These are phyloP conservation scores for Melastoma malabathricum DNA, from an alignment of 345 rosid species.

Conservation along the genomic window DNA sequence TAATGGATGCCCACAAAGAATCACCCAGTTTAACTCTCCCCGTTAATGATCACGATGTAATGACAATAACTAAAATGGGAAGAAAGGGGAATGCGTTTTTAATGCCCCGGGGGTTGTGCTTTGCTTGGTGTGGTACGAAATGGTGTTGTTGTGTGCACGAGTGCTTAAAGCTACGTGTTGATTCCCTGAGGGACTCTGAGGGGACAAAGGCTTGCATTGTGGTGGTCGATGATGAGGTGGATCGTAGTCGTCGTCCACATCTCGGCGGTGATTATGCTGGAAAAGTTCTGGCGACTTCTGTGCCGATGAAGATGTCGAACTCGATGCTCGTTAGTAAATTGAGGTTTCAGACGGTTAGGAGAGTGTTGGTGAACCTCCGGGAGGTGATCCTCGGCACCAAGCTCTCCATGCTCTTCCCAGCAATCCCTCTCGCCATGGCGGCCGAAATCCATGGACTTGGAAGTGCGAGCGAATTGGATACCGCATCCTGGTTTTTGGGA, in stretches of 20 bases:
- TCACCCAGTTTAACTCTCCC: no score
- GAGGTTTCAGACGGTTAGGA: constrained; percentile 12
- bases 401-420: constrained; percentile 32
- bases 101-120: no score
- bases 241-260: background rate
- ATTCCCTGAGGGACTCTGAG: constrained; percentile 5
- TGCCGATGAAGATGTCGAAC: constrained; percentile 28
- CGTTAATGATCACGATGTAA: no score
- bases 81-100: no score
- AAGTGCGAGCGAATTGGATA: constrained; percentile 15
- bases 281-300: constrained; percentile 13
- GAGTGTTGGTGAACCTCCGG: constrained; percentile 22
- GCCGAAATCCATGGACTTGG: constrained; percentile 21
- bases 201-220: no score
- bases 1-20: no score
- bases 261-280: no score
- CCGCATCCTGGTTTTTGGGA: no score
- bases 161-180: constrained; percentile 14
- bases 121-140: no score
- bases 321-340: constrained; percentile 21
- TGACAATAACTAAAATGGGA: no score
- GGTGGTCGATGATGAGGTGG: background rate
- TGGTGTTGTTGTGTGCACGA: background rate
- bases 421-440: constrained; percentile 26
- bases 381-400: constrained; percentile 38